Conservation (phyloP, 2,329 filamentous ascomycete species). For the Colletotrichum karsti region DNA sequence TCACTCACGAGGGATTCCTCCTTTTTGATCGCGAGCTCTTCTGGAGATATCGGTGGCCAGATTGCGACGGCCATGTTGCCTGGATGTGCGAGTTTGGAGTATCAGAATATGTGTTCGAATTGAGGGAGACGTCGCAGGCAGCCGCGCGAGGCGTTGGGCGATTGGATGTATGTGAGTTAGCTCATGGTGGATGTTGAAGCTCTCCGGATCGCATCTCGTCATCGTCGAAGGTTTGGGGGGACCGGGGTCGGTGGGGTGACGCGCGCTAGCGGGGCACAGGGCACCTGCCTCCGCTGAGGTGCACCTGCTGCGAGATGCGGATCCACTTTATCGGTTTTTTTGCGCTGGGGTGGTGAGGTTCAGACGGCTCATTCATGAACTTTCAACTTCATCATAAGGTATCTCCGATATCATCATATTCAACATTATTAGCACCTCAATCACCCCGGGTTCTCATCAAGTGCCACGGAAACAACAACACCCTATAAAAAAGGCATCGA, state of each 20-base stretch:
- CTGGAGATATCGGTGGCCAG: slow-evolving; percentile 63
- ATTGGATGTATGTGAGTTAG: not conserved
- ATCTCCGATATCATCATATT: no score
- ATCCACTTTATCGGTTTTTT: slow-evolving; percentile 7
- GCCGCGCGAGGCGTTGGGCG: slow-evolving; percentile 9
- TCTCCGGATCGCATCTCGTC: slow-evolving; percentile 10
- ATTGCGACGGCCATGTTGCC: slow-evolving; percentile 63
- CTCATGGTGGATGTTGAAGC: slow-evolving; percentile 21
- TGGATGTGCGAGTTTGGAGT: not conserved
- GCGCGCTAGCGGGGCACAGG: slow-evolving; percentile 10
- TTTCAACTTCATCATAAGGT: not conserved
- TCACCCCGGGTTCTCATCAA: accelerated
- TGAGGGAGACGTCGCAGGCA: not conserved
- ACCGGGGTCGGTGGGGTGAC: not conserved
- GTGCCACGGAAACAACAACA: no score
- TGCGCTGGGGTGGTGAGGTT: not conserved
- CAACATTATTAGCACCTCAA: not conserved
- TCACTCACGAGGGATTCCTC: slow-evolving; percentile 57
- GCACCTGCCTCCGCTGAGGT: not conserved
- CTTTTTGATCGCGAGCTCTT: slow-evolving; percentile 58
- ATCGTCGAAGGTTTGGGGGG: slow-evolving; percentile 5
- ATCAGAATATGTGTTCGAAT: not conserved
- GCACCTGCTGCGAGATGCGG: not conserved
- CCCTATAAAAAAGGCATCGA: no score
- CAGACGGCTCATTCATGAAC: not conserved